Evolutionary conservation across 352 stramenopile species (phyloP).

Genomic region (Phytophthora meadii): DNA sequence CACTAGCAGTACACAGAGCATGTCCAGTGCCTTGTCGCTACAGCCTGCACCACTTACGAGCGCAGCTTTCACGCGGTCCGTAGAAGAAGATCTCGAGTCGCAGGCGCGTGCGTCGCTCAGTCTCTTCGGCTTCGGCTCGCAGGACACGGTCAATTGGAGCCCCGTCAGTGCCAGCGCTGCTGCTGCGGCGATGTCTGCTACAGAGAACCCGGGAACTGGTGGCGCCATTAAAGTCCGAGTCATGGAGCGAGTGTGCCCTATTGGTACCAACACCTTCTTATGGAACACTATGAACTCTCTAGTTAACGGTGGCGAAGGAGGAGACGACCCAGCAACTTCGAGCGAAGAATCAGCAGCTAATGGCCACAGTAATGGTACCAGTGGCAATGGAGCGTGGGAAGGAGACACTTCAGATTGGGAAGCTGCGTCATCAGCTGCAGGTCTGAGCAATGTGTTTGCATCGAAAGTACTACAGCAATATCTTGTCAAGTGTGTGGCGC

Average conservation of each 20-base stretch:
- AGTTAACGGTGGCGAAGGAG: slow-evolving; percentile 33
- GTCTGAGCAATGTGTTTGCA: slow-evolving; percentile 45
- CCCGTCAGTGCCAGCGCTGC: slow-evolving; percentile 42
- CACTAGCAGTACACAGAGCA: slow-evolving; percentile 49
- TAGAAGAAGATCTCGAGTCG: slow-evolving; percentile 68
- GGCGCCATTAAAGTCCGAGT: slow-evolving; percentile 44
- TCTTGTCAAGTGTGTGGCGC: slow-evolving; percentile 68
- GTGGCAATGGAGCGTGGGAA: slow-evolving; percentile 25
- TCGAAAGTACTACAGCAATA: slow-evolving; percentile 80
- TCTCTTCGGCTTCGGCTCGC: slow-evolving; percentile 76
- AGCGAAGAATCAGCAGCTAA: slow-evolving; percentile 21
- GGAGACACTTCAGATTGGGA: slow-evolving; percentile 46
- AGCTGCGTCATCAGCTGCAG: slow-evolving; percentile 35
- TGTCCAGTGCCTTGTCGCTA: slow-evolving; percentile 47
- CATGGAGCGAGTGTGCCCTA: slow-evolving; percentile 69
- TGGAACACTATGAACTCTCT: slow-evolving; percentile 70
- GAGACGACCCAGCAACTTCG: slow-evolving; percentile 16
- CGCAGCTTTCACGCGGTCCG: slow-evolving; percentile 27
- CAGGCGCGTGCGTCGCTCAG: slow-evolving; percentile 68
- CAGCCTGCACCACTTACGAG: slow-evolving; percentile 48
- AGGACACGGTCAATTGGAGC: slow-evolving; percentile 70
- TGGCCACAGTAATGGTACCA: slow-evolving; percentile 17
- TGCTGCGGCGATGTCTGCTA: slow-evolving; percentile 23
- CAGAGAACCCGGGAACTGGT: slow-evolving; percentile 27
- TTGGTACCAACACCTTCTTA: slow-evolving; percentile 63